Evolutionary conservation across 2,329 filamentous ascomycete genomes (phyloP).

Genomic region (Fusarium albosuccineum): DNA sequence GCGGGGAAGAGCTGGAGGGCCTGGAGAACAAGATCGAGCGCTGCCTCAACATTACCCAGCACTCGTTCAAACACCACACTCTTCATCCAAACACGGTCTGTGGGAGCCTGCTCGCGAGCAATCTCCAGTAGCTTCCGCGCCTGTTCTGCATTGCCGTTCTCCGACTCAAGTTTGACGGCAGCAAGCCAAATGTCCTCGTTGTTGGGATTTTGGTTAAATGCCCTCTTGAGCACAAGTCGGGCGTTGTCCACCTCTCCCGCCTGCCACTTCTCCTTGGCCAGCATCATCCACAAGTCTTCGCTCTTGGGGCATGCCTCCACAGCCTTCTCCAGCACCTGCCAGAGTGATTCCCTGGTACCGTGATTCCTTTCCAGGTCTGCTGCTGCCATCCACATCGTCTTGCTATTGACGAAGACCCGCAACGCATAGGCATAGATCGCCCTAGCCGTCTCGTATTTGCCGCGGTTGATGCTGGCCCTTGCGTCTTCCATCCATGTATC

Average conservation of each 20-base stretch:
- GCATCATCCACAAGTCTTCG: constrained; percentile 94
- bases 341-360: constrained; percentile 84
- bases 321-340: constrained; percentile 89
- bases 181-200: constrained; percentile 99
- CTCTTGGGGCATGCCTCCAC: constrained; percentile 93
- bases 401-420: constrained; percentile 89
- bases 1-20: constrained; percentile 88
- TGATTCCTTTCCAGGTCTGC: constrained; percentile 93
- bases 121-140: constrained; percentile 85
- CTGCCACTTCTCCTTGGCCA: constrained; percentile 95
- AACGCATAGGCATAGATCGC: constrained; percentile 95
- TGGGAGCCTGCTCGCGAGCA: constrained; percentile 89
- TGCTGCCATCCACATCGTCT: constrained; percentile 89
- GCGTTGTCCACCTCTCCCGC: constrained; percentile 89
- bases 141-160: constrained; percentile 84
- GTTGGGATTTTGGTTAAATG: constrained; percentile 94
- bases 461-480: constrained; percentile 81
- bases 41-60: constrained; percentile 80
- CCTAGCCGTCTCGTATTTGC: constrained; percentile 88
- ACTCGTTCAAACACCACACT: constrained; percentile 94
- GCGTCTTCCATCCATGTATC: constrained; percentile 97
- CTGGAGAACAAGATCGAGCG: constrained; percentile 88
- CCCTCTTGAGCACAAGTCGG: constrained; percentile 84
- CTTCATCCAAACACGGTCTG: constrained; percentile 97
- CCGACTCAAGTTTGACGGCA: constrained; percentile 95